phyloP scores from a whole-genome alignment of 129 eudicot species.

The Tanacetum coccineum region DNA sequence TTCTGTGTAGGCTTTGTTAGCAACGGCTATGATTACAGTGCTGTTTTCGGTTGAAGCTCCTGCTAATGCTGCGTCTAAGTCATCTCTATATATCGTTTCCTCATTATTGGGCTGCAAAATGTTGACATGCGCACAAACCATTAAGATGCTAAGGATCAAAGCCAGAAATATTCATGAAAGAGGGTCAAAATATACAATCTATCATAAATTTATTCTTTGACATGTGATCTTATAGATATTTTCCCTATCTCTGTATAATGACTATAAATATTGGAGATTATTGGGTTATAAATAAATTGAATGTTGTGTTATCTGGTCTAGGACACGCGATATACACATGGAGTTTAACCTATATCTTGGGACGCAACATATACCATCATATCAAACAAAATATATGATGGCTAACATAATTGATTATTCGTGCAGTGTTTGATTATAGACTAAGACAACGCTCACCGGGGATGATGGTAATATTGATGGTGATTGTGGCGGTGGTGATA shows the following conservation, averaged over 20 bases:
- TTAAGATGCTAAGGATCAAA: background rate
- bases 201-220: too few species aligned
- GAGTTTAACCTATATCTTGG: background rate
- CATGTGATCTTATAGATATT: too few species aligned
- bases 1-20: slow-evolving; percentile 67
- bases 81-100: slow-evolving; percentile 25
- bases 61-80: slow-evolving; percentile 47
- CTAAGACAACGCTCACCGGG: slow-evolving; percentile 3
- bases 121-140: background rate
- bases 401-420: background rate
- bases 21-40: slow-evolving; percentile 57
- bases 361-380: background rate
- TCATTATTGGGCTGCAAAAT: slow-evolving; percentile 10
- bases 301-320: background rate
- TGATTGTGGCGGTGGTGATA: background rate
- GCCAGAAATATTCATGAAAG: too few species aligned
- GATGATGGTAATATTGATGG: slow-evolving; percentile 9
- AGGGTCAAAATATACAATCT: too few species aligned
- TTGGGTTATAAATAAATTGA: too few species aligned
- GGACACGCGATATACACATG: background rate
- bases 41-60: slow-evolving; percentile 54
- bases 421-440: background rate
- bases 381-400: background rate
- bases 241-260: too few species aligned
- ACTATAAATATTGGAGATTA: too few species aligned